Evolutionary conservation across 345 rosid genomes (phyloP), one percentile per base, ranked within the genome.

Genomic region (Pugionium dolabratum): DNA sequence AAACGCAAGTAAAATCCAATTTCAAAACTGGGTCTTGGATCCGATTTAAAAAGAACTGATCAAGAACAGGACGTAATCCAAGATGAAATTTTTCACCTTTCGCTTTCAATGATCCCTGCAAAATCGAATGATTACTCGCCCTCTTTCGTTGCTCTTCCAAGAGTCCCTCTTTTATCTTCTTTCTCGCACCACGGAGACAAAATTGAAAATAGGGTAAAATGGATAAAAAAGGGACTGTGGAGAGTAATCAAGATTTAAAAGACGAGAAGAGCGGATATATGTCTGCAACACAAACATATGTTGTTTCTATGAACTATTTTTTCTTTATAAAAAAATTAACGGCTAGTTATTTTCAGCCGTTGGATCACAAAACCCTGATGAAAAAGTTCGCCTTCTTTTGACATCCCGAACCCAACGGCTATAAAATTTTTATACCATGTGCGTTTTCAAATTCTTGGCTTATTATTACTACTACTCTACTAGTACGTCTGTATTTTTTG

Each of bases 291-390:
- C 30, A 49, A 32, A 47, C 4, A 52, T 36, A 11, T 43, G 4
- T 47, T 34, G 4, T 39, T 46, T 66, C 57, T 34, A 44, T 31
- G 39, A 49, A n/a, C 49, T 62, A 32, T 64, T 30, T 1, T 28
- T 40, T 50, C 1, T 50, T 57, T 37, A 26, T 1, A 9, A 52
- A 52, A 73, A 76, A 87, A 59, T 31, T 11, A 91, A 91, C 92
- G 91, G 96, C 92, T 89, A 89, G 85, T 83, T 44, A 71, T 78
- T 67, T 0, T 0, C 9, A 75, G 66, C 97, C 96, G 87, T 83
- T 60, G 8, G 93, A 87, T 90, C 10, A 28, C 4, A n/a, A 67
- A 51, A 26, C 36, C 27, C 18, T 30, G 66, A 75, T 73, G 56
- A 62, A 70, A 67, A 62, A 59, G 75, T 75, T 64, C 75, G 62